Conservation (phyloP, 1,284 basidiomycete species). For the Rhodotorula sp. region DNA sequence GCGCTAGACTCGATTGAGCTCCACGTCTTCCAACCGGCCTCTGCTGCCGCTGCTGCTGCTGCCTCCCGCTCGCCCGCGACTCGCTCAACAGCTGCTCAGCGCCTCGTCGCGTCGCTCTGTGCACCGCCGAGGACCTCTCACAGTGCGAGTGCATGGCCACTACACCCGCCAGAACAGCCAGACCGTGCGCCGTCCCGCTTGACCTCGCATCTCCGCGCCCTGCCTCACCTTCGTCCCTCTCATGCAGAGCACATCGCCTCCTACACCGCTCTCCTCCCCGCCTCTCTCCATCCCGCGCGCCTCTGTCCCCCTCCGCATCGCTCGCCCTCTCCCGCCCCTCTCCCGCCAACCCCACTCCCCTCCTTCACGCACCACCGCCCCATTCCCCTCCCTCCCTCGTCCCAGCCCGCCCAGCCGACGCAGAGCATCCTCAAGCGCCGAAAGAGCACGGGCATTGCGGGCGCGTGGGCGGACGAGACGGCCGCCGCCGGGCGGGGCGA, state of each 20-base stretch:
- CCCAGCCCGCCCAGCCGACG: neutral
- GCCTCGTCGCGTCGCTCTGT: neutral
- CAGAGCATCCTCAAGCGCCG: constrained; percentile 10
- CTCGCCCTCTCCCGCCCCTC: neutral
- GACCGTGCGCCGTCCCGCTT: neutral
- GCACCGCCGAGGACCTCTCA: neutral
- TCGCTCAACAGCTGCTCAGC: neutral
- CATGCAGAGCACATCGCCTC: neutral
- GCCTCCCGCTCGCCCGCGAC: neutral
- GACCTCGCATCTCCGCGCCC: neutral
- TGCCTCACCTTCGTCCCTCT: neutral
- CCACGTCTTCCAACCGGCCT: neutral
- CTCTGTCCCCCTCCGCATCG: neutral
- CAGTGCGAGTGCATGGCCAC: too few species aligned
- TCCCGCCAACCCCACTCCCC: neutral
- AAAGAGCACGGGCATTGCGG: neutral
- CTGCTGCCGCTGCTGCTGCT: too few species aligned
- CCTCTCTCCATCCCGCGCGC: neutral
- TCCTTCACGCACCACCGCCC: neutral
- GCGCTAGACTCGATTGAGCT: neutral
- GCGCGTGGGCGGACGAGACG: neutral
- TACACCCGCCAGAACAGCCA: neutral
- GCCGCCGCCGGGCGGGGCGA: neutral
- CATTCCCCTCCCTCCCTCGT: neutral
- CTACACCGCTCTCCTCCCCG: neutral